Conservation (phyloP, 2,329 filamentous ascomycete genomes). For the Elsinoe batatas region DNA sequence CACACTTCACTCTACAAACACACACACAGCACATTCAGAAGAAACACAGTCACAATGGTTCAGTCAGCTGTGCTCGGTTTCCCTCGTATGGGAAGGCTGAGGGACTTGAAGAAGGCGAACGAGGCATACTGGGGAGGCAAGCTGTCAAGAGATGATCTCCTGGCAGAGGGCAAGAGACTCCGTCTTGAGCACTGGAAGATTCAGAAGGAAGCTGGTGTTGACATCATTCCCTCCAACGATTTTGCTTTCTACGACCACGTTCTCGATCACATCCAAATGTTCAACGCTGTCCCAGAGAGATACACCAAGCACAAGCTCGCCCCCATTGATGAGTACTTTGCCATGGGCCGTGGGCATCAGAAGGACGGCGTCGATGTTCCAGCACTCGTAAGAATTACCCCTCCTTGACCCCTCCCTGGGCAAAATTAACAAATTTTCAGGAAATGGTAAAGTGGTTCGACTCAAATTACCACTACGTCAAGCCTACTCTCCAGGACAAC, state of each 20-base stretch:
- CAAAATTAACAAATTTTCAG: constrained; percentile 24
- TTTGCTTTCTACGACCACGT: constrained; percentile 98
- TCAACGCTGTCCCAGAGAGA: constrained; percentile 83
- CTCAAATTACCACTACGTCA: constrained; percentile 99
- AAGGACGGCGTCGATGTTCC: constrained; percentile 90
- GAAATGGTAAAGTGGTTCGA: constrained; percentile 99
- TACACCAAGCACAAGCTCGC: constrained; percentile 86
- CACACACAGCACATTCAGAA: constrained; percentile 7
- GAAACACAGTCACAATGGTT: constrained; percentile 32
- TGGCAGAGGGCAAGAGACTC: constrained; percentile 92
- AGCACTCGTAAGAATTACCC: constrained; percentile 20
- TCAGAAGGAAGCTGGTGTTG: constrained; percentile 96
- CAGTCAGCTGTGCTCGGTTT: constrained; percentile 80
- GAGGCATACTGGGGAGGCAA: constrained; percentile 97
- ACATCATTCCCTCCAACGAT: constrained; percentile 98
- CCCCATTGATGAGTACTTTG: constrained; percentile 93
- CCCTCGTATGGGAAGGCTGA: constrained; percentile 95
- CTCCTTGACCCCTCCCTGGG: background rate
- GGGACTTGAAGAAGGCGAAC: constrained; percentile 99
- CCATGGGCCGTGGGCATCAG: constrained; percentile 98
- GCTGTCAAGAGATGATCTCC: constrained; percentile 80
- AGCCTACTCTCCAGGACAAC: constrained; percentile 94
- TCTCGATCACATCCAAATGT: constrained; percentile 95
- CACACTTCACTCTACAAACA: constrained; percentile 4
- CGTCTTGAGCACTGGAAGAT: constrained; percentile 98